Base-by-base conservation (phyloP, 2,329 filamentous ascomycete species). In the Phyllachora maydis region DNA sequence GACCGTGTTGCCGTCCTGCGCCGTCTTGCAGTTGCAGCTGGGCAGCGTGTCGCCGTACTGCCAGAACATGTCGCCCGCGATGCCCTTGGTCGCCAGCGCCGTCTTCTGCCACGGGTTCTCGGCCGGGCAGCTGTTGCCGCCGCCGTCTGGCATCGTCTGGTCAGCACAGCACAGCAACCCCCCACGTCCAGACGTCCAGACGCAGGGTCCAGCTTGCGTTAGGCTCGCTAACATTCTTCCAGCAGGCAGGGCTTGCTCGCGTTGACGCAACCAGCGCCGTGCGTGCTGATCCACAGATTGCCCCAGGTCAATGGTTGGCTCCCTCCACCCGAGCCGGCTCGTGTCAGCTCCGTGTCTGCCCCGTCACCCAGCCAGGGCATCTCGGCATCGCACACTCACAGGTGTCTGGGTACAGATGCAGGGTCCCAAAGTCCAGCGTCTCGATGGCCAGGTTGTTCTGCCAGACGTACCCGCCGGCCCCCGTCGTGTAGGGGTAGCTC, bases 381-480 rank as follows among this genome's bases (percentile, higher is more conserved):
- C 14, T 4, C 11, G 8, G 8, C 5, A 9, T 6, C 14, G 11
- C n/a, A n/a, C n/a, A 27, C 30, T 26, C 24, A 33, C 32, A 34
- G 24, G 26, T 29, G 12, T 31, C 30, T 3, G 54, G 54, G 28
- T 61, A 62, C 11, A 60, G 36, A 30, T 63, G 58, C 29, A 59
- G 49, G 2, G 56, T 59, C 4, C 52, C 58, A 31, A 55, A 66
- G 35, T 65, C 61, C 8, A 67, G 49, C 11, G 56, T 59, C 6
- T 49, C 38, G 23, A 67, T 58, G 17, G 44, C 50, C 10, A 67
- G 42, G 33, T 62, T 59, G 28, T 45, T 46, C 11, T 46, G 50
- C 35, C 58, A 68, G 33, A 64, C 53, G 11, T 51, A 38, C 7
- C 62, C 62, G 14, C 28, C 33, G 30, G 67, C 60, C 24, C 36